Base-by-base conservation (phyloP, 345 rosid genomes). In the Populus simonii region DNA sequence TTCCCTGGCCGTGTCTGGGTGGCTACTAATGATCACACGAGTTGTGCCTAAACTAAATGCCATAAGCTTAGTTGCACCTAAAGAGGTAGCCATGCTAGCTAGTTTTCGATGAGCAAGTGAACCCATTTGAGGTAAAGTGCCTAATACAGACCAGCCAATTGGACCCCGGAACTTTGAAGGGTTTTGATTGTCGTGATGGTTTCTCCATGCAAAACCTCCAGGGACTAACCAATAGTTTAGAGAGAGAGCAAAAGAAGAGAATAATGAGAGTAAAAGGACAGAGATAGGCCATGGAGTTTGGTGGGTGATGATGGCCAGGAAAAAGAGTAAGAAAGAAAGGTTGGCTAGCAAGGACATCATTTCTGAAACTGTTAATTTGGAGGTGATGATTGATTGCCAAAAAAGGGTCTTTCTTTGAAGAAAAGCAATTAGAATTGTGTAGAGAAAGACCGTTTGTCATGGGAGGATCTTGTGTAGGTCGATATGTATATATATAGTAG, bases 121-220 rank as follows among this genome's bases (percentile, higher is more conserved):
- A 36, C 89, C 93, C 94, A 91, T 89, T 72, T 63, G 76, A 0
- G 90, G 90, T 66, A 89, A 77, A 35, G 69, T 71, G 20, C 95
- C 95, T 0, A 91, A 13, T 0, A 88, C 0, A 1, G 93, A 93
- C 89, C 90, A 88, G 0, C 95, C 93, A 18, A 25, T 6, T 16
- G 93, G 93, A 38, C 93, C 93, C 8, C 70, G 77, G 45, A 88
- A 88, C 43, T 76, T 76, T 3, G 78, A 68, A 5, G 75, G 68
- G 73, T 55, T 70, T 35, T 29, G 36, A 15, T 25, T 38, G 36
- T 55, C 49, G 43, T 15, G 72, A 84, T 79, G 78, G 78, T 85
- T 88, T 74, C 90, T 80, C 94, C 92, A 91, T 79, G 94, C 94
- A 75, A 86, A 85, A 33, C 94, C 94, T 18, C 94, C 94, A 1